phyloP scores from a whole-genome alignment of 192 early-diverging fungal species.

The Coemansia sp. region DNA sequence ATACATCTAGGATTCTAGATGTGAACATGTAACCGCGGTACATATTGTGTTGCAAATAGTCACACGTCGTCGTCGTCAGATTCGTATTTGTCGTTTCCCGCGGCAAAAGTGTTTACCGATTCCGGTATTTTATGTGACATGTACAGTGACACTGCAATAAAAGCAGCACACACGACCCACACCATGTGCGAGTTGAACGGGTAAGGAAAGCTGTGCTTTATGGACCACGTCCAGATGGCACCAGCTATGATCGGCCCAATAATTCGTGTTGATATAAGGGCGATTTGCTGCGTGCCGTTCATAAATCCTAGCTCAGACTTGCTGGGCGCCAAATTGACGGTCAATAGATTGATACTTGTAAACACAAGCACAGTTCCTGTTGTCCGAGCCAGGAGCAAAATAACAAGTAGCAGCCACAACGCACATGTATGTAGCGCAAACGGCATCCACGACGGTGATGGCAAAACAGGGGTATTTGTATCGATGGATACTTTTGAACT shows the following conservation, averaged over 20 bases:
- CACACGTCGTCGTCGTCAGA: not conserved
- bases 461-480: too few species aligned
- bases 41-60: not conserved
- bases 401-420: conserved; percentile 22
- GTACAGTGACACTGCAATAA: conserved; percentile 6
- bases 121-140: conserved; percentile 19
- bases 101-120: conserved; percentile 40
- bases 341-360: conserved; percentile 42
- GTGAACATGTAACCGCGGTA: too few species aligned
- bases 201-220: conserved; percentile 31
- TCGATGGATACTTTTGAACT: not conserved
- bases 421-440: too few species aligned
- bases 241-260: conserved; percentile 31
- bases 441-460: too few species aligned
- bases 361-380: conserved; percentile 18
- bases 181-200: conserved; percentile 44
- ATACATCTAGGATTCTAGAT: too few species aligned
- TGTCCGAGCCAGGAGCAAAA: conserved; percentile 14
- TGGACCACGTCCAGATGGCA: conserved; percentile 27
- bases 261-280: conserved; percentile 17
- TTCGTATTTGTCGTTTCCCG: conserved; percentile 2
- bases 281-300: conserved; percentile 42
- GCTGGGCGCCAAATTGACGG: conserved; percentile 35
- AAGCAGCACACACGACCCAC: conserved; percentile 26
- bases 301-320: conserved; percentile 32